Base-by-base conservation (phyloP, 2,329 filamentous ascomycete species). In the Gliomastix tumulicola region DNA sequence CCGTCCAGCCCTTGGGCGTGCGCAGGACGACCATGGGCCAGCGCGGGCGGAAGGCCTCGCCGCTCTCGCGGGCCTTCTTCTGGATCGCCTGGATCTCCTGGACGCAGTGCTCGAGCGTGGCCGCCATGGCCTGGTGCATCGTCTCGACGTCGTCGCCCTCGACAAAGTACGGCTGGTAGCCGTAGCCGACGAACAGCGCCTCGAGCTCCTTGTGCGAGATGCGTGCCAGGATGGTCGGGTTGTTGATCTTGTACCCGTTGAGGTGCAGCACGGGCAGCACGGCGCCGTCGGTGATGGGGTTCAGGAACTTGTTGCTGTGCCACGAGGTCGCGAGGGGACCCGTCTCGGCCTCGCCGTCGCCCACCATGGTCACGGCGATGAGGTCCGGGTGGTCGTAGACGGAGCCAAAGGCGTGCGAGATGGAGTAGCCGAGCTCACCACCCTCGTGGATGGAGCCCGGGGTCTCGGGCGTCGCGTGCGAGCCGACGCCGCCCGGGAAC, bases 231-330 rank as follows among this genome's bases (percentile, higher is more conserved):
- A 89, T 53, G 6, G 79, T 88, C 8, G 82, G 82, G 57, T 87
- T 86, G 66, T 86, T 85, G 66, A 88, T 88, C 68, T 89, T 89
- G 71, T 88, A 89, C 32, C 84, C 84, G 49, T 89, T 89, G 22
- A 89, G 68, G 56, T 89, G 83, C 10, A 89, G 69, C 6, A 89
- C 78, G 0, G 84, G 84, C 2, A 89, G 68, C 7, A 89, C 84
- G 25, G 83, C 84, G 21, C 84, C 84, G 49, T 88, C 84, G 1
- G 74, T 81, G 47, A 85, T 82, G 5, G 84, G 84, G 53, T 88
- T 88, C 44, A 89, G 69, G 60, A 88, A 88, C 56, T 89, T 89
- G 52, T 74, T 88, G 59, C 80, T 84, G 61, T 89, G 84, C 84
- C 84, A 89, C 38, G 80, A 80, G 2, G 84, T 86, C 19, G 84